These are phyloP conservation scores for Salix purpurea DNA, from an alignment of 345 rosid genomes.

Conservation along the genomic window DNA sequence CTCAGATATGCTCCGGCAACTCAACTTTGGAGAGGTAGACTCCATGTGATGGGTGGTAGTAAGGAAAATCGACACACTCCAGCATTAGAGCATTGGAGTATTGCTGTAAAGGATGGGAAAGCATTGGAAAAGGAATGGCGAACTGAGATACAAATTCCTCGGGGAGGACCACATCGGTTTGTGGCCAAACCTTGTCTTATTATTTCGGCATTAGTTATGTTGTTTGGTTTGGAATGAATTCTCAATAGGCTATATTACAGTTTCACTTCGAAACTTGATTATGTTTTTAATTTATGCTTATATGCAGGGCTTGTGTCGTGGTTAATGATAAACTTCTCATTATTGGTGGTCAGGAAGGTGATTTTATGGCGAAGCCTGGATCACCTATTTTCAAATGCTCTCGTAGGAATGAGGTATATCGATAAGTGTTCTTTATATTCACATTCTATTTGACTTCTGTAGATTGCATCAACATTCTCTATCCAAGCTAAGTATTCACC, in stretches of 20 bases:
- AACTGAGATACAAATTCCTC: conserved; percentile 85
- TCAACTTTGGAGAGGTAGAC: conserved; percentile 95
- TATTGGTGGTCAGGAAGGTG: conserved; percentile 97
- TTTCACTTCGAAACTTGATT: background rate
- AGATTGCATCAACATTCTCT: background rate
- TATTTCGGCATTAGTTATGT: background rate
- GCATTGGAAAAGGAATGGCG: conserved; percentile 81
- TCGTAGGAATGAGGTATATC: conserved; percentile 73
- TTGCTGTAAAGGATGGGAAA: conserved; percentile 87
- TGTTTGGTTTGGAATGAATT: background rate
- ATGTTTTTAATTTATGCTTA: background rate
- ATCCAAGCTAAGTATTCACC: background rate
- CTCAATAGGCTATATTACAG: background rate
- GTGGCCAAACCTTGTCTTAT: background rate
- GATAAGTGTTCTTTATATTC: background rate
- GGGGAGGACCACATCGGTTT: conserved; percentile 98
- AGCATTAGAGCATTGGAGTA: conserved; percentile 83
- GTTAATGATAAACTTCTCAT: conserved; percentile 67
- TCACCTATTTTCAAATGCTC: conserved; percentile 97
- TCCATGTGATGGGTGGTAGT: conserved; percentile 99
- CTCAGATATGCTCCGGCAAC: conserved; percentile 97
- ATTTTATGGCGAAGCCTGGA: conserved; percentile 99
- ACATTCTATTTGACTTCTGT: background rate
- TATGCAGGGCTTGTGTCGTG: conserved; percentile 72
- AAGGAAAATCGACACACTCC: conserved; percentile 88